Evolutionary conservation across 2,329 filamentous ascomycete species (phyloP).

Genomic region (Neodidymelliopsis sp.): DNA sequence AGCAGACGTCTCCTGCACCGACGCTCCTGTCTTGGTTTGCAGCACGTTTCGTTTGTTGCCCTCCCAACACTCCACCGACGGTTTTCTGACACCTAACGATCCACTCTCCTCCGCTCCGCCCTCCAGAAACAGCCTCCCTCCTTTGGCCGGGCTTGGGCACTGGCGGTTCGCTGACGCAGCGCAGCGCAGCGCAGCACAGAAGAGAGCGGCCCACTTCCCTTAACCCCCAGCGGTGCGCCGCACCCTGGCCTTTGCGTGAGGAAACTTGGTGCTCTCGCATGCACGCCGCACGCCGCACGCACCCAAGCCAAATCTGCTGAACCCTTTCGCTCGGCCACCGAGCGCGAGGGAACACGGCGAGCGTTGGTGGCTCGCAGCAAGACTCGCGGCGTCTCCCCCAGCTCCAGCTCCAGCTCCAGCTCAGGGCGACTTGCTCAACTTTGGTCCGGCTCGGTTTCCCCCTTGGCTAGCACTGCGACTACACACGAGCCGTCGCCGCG

Average conservation of each 20-base stretch:
- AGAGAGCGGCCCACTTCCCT: constrained; percentile 28
- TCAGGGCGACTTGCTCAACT: constrained; percentile 22
- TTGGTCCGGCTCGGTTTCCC: constrained; percentile 13
- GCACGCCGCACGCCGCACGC: constrained; percentile 28
- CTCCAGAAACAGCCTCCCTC: constrained; percentile 13
- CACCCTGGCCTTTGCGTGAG: constrained; percentile 26
- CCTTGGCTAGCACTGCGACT: constrained; percentile 28
- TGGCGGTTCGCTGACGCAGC: constrained; percentile 33
- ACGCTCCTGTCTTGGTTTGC: constrained; percentile 21
- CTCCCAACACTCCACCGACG: neutral
- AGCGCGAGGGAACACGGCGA: constrained; percentile 19
- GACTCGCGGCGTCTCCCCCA: constrained; percentile 15
- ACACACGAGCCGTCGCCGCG: constrained; percentile 35
- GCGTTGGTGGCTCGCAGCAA: constrained; percentile 18
- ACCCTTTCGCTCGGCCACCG: constrained; percentile 32
- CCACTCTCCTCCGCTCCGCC: constrained; percentile 21
- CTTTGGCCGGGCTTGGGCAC: constrained; percentile 30
- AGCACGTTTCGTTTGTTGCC: constrained; percentile 28
- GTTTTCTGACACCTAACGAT: constrained; percentile 9
- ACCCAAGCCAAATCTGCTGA: constrained; percentile 18
- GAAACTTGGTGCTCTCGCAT: constrained; percentile 33
- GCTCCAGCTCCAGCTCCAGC: too few species aligned
- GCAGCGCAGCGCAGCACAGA: constrained; percentile 23
- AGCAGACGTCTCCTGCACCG: neutral
- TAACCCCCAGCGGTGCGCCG: constrained; percentile 10